Conservation (phyloP, 108 stramenopile genomes). For the Fistulifera solaris region DNA sequence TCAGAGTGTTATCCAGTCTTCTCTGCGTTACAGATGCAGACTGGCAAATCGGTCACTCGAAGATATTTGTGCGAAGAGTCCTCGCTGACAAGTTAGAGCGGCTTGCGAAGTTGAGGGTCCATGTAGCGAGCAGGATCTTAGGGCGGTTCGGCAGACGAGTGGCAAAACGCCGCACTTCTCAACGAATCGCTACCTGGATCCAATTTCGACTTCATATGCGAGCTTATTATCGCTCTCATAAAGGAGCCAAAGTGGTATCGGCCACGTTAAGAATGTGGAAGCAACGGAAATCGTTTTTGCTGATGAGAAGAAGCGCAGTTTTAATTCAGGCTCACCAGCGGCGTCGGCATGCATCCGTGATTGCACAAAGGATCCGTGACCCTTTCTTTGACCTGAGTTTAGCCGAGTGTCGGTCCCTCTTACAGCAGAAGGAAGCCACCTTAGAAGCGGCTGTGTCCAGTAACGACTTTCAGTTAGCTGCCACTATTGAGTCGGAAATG, state of each 20-base stretch:
- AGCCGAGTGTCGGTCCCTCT: slow-evolving; percentile 50
- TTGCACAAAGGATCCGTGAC: slow-evolving; percentile 45
- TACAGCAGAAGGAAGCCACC: slow-evolving; percentile 27
- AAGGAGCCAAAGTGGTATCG: slow-evolving; percentile 44
- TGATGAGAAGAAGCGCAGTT: slow-evolving; percentile 16
- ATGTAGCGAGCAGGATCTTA: slow-evolving; percentile 51
- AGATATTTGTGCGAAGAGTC: slow-evolving; percentile 78
- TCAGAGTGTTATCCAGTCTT: slow-evolving; percentile 61
- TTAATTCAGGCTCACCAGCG: slow-evolving; percentile 56
- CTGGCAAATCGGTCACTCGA: slow-evolving; percentile 88
- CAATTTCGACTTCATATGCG: slow-evolving; percentile 51
- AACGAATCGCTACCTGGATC: slow-evolving; percentile 50
- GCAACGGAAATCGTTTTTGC: slow-evolving; percentile 18
- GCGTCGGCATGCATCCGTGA: slow-evolving; percentile 25
- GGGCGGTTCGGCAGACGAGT: slow-evolving; percentile 50
- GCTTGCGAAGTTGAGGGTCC: slow-evolving; percentile 66
- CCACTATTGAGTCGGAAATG: slow-evolving; percentile 55
- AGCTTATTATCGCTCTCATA: slow-evolving; percentile 21
- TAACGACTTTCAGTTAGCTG: slow-evolving; percentile 63
- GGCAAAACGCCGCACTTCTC: slow-evolving; percentile 33
- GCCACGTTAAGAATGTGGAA: slow-evolving; percentile 37
- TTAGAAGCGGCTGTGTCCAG: slow-evolving; percentile 59
- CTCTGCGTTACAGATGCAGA: slow-evolving; percentile 72
- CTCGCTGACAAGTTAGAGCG: slow-evolving; percentile 74
- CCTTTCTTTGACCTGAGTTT: slow-evolving; percentile 65